phyloP scores from a whole-genome alignment of 768 basidiomycete species.

The Lactarius evosmus region DNA sequence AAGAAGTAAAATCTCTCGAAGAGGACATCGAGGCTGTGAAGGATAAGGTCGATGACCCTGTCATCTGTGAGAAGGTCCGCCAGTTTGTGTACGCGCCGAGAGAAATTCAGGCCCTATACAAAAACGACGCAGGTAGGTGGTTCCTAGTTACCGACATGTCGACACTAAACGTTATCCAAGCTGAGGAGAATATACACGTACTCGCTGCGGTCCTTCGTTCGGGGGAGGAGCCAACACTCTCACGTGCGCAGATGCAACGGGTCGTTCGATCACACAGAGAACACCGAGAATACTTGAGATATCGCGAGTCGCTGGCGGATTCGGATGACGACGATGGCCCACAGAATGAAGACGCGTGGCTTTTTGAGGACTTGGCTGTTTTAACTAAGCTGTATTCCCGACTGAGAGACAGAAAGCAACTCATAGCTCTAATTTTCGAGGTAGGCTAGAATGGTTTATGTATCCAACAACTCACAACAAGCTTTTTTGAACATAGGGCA shows the following conservation, averaged over 20 bases:
- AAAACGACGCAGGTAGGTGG: conserved; percentile 72
- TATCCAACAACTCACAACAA: not conserved
- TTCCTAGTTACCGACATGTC: not conserved
- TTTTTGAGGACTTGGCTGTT: conserved; percentile 87
- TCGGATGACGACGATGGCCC: conserved; percentile 95
- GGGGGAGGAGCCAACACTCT: conserved; percentile 68
- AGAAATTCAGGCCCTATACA: conserved; percentile 83
- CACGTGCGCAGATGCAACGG: conserved; percentile 74
- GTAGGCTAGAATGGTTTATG: conserved; percentile 40
- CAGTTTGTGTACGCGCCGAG: conserved; percentile 82
- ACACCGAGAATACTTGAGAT: conserved; percentile 67
- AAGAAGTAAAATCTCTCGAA: conserved; percentile 81
- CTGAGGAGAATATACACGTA: conserved; percentile 66
- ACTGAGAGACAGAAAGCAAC: conserved; percentile 82
- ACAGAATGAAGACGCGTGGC: conserved; percentile 91
- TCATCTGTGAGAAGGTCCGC: conserved; percentile 84
- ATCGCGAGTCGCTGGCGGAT: conserved; percentile 59
- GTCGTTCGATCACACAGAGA: conserved; percentile 76
- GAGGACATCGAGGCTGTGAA: conserved; percentile 86
- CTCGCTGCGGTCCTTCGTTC: conserved; percentile 78
- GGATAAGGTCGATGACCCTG: conserved; percentile 83
- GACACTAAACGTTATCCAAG: conserved; percentile 38
- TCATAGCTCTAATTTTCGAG: conserved; percentile 94
- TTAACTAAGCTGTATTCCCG: conserved; percentile 75
- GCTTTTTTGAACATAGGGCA: conserved; percentile 55